A percentile compares a stretch with the other conserved stretches of the same genome.
Evolutionary conservation across 202 grass and related monocot genomes (phyloP).

Genomic region (Dendrocalamus latiflorus): DNA sequence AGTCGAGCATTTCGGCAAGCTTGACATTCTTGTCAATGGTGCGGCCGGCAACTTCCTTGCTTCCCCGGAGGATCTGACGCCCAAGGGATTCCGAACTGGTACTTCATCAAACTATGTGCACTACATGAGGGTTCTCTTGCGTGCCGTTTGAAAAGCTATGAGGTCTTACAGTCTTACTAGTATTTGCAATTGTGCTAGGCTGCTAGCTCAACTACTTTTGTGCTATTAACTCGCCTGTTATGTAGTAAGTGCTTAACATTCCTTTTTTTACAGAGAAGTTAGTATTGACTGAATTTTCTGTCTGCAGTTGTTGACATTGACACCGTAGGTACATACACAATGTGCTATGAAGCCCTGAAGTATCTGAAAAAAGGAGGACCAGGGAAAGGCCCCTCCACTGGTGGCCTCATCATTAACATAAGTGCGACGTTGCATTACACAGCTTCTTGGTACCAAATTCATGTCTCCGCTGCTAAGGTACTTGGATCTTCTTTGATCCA

Average conservation of each 20-base stretch:
- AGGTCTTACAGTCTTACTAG: neutral
- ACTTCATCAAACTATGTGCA: neutral
- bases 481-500: neutral
- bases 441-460: slow-evolving; percentile 90
- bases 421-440: slow-evolving; percentile 89
- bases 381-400: slow-evolving; percentile 49
- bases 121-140: neutral
- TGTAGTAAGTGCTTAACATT: too few species aligned
- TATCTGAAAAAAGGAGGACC: slow-evolving; percentile 79
- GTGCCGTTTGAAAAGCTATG: neutral
- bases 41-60: slow-evolving; percentile 95
- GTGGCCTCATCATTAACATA: slow-evolving; percentile 90
- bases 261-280: too few species aligned
- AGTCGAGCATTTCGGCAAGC: slow-evolving; percentile 57
- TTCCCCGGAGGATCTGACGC: slow-evolving; percentile 84
- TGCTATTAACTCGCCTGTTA: too few species aligned
- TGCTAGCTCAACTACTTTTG: neutral
- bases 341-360: slow-evolving; percentile 84
- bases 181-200: neutral
- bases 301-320: slow-evolving; percentile 88
- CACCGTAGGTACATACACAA: slow-evolving; percentile 83
- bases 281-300: slow-evolving; percentile 1
- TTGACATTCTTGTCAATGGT: slow-evolving; percentile 92
- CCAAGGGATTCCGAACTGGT: slow-evolving; percentile 91
- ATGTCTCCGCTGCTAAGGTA: slow-evolving; percentile 91